Percentiles rank a stretch among this genome's conserved stretches.
Conservation (phyloP, 441 rosid genomes). For the Aquilaria agallochum region DNA sequence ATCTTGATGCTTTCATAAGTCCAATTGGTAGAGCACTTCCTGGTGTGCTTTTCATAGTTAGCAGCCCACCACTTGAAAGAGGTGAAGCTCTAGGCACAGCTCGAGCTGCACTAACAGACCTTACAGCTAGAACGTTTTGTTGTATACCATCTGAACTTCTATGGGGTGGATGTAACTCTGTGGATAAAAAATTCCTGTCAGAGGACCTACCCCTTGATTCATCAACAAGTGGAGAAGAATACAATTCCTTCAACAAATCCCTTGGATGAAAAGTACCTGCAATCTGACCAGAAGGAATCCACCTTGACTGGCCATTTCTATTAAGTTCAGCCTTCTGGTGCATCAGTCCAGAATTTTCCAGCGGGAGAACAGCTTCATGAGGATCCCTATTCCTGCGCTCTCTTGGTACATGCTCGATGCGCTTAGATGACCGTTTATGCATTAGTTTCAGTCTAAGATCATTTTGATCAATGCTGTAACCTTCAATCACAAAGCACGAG, state of each 20-base stretch:
- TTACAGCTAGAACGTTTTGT: conserved; percentile 12
- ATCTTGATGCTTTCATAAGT: conserved; percentile 19
- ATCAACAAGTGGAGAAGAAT: conserved; percentile 20
- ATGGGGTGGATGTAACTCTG: conserved; percentile 23
- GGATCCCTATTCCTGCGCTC: conserved; percentile 12
- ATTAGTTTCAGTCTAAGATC: conserved; percentile 44
- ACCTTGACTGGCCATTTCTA: conserved; percentile 18
- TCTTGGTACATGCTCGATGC: conserved; percentile 1
- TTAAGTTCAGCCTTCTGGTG: conserved; percentile 16
- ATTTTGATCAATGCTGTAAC: conserved; percentile 18
- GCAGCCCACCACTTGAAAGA: conserved; percentile 17
- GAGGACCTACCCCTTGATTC: conserved; percentile 29
- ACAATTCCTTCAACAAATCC: conserved; percentile 15
- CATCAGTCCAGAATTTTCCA: conserved; percentile 11
- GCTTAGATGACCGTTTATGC: conserved; percentile 23
- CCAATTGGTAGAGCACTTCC: conserved; percentile 18
- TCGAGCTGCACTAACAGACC: conserved; percentile 20
- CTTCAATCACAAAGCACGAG: conserved; percentile 18
- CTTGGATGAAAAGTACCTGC: conserved; percentile 16
- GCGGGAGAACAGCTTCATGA: conserved; percentile 16
- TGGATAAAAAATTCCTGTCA: conserved; percentile 13
- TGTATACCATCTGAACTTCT: conserved; percentile 18
- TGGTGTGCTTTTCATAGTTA: conserved; percentile 18
- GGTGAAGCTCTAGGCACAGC: conserved; percentile 11
- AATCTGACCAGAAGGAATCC: conserved; percentile 9